Evolutionary conservation across 2,329 filamentous ascomycete genomes (phyloP), one percentile per base, ranked within the genome.

Genomic region (Microsporum ferrugineum): DNA sequence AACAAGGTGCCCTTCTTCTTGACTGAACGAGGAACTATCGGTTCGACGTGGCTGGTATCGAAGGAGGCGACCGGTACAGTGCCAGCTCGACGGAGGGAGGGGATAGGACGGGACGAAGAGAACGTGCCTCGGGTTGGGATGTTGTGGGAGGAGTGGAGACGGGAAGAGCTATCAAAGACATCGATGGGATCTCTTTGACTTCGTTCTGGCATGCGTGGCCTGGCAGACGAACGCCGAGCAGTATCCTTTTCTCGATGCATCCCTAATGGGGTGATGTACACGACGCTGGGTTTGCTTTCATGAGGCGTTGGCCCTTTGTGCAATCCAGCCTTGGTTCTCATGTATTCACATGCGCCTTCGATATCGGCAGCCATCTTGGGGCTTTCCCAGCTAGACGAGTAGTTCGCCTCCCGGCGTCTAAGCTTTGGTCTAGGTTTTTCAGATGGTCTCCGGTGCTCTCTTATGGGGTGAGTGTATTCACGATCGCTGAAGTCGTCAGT

Each of bases 331-430:
- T 72, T 70, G 23, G 71, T 70, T 53, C 66, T 65, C 57, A 78
- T 77, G 64, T 78, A 77, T 57, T 73, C 69, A 59, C 69, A 67
- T 10, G 73, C 73, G 27, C 43, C 47, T 34, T 60, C 55, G 14
- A 33, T 36, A 14, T 43, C 45, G 3, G 51, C 33, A 36, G 47
- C 12, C 36, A 58, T 36, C 27, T 39, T 33, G 17, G 45, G n/a
- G 12, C 27, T 55, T 36, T 55, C 49, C 49, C 49, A 55, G 49
- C 69, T 70, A 5, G 66, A 66, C 10, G 66, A 67, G 36, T 70
- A 65, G 14, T 65, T 63, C 5, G 71, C 69, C 70, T 67, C 5
- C 70, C 67, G 36, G 69, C 58, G 56, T 55, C 60, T 62, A 49
- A 62, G 62, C 14, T 69, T 64, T 2, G 63, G 60, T 17, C 68